A percentile compares a stretch with the other conserved stretches of the same genome.
phyloP scores from a whole-genome alignment of 805 yeast species.

The Metschnikowia noctiluminum region DNA sequence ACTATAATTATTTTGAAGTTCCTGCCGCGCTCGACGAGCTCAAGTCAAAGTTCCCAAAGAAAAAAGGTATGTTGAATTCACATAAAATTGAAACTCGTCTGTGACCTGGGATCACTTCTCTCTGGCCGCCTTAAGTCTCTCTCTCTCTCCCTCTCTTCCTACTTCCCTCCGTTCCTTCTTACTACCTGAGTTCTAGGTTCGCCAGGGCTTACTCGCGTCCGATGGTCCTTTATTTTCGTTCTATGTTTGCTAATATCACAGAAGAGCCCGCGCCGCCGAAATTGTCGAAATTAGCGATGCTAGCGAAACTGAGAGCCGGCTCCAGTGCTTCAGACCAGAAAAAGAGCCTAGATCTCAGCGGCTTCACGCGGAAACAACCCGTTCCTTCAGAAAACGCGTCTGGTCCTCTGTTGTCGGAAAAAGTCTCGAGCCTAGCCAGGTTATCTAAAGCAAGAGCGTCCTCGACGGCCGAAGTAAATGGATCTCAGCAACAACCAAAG shows the following conservation, averaged over 20 bases:
- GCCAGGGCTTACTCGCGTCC: neutral
- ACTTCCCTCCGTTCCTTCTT: neutral
- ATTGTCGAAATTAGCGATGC: constrained; percentile 18
- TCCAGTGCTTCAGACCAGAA: neutral
- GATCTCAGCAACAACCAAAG: neutral
- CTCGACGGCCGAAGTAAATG: neutral
- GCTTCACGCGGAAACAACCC: neutral
- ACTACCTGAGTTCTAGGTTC: constrained; percentile 9
- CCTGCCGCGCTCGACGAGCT: constrained; percentile 50
- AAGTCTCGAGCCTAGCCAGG: constrained; percentile 3
- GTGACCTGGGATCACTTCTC: no score
- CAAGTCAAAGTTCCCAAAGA: constrained; percentile 29
- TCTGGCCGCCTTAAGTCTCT: no score
- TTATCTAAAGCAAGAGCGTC: constrained; percentile 2
- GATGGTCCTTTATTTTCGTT: constrained; percentile 2
- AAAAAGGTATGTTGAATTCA: constrained; percentile 43
- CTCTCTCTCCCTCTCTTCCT: no score
- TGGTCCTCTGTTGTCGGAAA: neutral
- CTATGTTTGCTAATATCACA: constrained; percentile 19
- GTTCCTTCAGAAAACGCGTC: no score
- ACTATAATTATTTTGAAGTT: constrained; percentile 55
- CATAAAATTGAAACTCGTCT: neutral
- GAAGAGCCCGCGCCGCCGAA: constrained; percentile 14
- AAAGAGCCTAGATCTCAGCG: neutral
- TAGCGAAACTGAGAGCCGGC: constrained; percentile 15